These are phyloP conservation scores for Anisodus tanguticus DNA, from an alignment of 257 asterid genomes.

Conservation along the genomic window DNA sequence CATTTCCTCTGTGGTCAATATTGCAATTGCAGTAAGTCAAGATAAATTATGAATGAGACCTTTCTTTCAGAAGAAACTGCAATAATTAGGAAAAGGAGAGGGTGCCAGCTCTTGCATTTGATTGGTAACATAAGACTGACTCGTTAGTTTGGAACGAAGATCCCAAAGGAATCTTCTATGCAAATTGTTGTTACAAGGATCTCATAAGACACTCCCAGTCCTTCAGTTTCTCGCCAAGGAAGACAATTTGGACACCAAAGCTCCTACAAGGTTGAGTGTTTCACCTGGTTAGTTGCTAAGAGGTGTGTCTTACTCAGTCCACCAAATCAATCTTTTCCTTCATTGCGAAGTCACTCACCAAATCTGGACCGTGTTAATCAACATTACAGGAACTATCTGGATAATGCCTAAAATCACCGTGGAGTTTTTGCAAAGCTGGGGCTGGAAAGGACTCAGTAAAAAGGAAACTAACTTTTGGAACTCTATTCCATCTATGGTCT, in stretches of 20 bases:
- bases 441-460: background rate
- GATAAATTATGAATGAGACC: conserved; percentile 9
- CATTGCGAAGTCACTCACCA: background rate
- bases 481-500: background rate
- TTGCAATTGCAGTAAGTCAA: background rate
- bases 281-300: background rate
- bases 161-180: background rate
- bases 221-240: background rate
- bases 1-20: background rate
- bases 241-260: background rate
- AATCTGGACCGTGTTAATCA: background rate
- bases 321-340: conserved; percentile 4
- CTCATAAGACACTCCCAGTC: background rate
- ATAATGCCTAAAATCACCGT: background rate
- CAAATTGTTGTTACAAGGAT: conserved; percentile 5
- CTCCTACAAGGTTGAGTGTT: background rate
- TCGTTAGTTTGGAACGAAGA: background rate
- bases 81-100: background rate
- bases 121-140: background rate
- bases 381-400: background rate
- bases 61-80: background rate
- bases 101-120: background rate
- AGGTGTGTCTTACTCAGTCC: background rate
- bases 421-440: conserved; percentile 4
- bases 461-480: conserved; percentile 5